Percentiles rank a stretch among this genome's conserved stretches.
phyloP scores from a whole-genome alignment of 441 rosid species.

The Adansonia rubrostipa region DNA sequence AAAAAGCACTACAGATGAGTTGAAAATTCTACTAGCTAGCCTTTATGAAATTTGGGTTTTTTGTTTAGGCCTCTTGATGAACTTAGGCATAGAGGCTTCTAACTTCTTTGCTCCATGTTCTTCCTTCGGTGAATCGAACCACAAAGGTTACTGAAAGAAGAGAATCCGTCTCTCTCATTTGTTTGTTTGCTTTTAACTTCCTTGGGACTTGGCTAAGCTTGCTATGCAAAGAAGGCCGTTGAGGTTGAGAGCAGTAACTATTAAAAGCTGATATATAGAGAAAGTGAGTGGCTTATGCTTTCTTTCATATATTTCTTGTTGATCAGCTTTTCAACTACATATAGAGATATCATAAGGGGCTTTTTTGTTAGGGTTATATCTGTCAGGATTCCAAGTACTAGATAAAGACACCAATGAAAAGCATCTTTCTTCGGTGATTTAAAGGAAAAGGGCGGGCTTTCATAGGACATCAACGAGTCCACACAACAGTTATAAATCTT shows the following conservation, averaged over 20 bases:
- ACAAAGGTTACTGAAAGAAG: conserved; percentile 44
- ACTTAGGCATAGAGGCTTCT: conserved; percentile 26
- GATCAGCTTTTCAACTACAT: conserved; percentile 33
- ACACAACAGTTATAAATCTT: not conserved
- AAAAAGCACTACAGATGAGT: not conserved
- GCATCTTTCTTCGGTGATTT: conserved; percentile 25
- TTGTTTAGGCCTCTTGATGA: not conserved
- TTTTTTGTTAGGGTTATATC: conserved; percentile 17
- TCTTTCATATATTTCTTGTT: conserved; percentile 14
- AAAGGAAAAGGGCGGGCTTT: not conserved
- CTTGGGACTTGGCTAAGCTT: not conserved
- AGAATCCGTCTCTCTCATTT: conserved; percentile 36
- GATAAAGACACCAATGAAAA: conserved; percentile 24
- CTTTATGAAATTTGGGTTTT: not conserved
- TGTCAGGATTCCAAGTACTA: conserved; percentile 32
- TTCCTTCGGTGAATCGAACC: conserved; percentile 43
- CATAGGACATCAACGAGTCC: conserved; percentile 4
- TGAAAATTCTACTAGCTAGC: not conserved
- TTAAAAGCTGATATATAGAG: conserved; percentile 26
- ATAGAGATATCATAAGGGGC: not conserved
- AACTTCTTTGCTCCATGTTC: conserved; percentile 23
- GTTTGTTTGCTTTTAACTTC: conserved; percentile 26
- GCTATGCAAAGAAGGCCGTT: conserved; percentile 9
- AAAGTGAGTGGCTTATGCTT: conserved; percentile 14
- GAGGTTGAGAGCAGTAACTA: not conserved